phyloP scores from a whole-genome alignment of 2,329 filamentous ascomycete genomes.

The Chaetomium globosum region DNA sequence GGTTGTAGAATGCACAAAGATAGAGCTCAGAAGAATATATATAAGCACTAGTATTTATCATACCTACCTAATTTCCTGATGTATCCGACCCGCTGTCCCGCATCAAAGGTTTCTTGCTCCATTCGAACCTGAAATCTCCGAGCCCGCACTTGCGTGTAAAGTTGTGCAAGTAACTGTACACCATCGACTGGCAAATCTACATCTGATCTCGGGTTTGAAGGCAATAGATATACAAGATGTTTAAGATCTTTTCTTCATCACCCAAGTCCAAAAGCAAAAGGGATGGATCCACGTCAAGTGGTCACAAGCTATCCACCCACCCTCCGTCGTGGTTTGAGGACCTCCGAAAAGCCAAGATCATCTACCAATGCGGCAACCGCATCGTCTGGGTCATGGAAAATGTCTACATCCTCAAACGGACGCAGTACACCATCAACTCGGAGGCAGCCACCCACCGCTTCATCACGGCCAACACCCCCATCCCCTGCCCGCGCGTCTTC shows the following conservation, averaged over 20 bases:
- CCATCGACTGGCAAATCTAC: too few species aligned
- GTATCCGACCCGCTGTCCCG: neutral
- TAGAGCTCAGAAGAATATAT: neutral
- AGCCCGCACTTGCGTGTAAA: too few species aligned
- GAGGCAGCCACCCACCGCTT: constrained; percentile 18
- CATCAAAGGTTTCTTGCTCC: neutral
- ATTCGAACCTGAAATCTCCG: neutral
- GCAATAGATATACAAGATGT: too few species aligned
- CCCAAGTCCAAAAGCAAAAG: neutral
- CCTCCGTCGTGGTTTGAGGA: neutral
- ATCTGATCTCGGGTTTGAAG: too few species aligned
- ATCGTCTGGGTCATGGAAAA: constrained; percentile 3
- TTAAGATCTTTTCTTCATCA: too few species aligned
- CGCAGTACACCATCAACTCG: neutral
- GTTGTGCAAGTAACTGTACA: too few species aligned
- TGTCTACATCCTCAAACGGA: constrained; percentile 17
- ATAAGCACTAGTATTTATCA: neutral
- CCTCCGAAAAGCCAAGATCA: neutral
- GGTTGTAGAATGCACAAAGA: neutral
- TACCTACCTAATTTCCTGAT: neutral
- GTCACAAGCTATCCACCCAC: neutral
- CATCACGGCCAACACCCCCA: neutral
- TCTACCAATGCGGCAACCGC: constrained; percentile 17
- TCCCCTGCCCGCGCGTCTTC: constrained; percentile 20
- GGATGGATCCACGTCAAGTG: too few species aligned